Percentiles rank a stretch among this genome's conserved stretches.
These are phyloP conservation scores for Monosporascus sp. DNA, from an alignment of 2,329 filamentous ascomycete genomes.

Conservation along the genomic window DNA sequence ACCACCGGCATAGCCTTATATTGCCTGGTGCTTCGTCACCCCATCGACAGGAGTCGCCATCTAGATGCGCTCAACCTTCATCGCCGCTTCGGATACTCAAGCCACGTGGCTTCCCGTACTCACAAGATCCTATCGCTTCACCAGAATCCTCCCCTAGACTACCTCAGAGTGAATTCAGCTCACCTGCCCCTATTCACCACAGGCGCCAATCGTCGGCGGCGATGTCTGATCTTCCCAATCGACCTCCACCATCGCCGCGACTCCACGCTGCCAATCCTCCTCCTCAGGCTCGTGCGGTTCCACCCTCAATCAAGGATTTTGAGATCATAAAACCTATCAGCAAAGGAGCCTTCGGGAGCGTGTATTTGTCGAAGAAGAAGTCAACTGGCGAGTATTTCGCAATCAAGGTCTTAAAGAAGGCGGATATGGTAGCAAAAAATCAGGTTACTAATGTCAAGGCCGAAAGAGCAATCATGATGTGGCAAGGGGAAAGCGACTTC, in stretches of 20 bases:
- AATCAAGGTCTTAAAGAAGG: slow-evolving; percentile 97
- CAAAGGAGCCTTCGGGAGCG: slow-evolving; percentile 96
- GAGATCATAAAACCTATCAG: slow-evolving; percentile 99
- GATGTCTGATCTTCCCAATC: slow-evolving; percentile 62
- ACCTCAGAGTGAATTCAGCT: slow-evolving; percentile 74
- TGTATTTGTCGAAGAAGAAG: slow-evolving; percentile 98
- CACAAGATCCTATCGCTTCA: slow-evolving; percentile 66
- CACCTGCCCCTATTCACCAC: slow-evolving; percentile 64
- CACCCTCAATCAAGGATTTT: slow-evolving; percentile 97
- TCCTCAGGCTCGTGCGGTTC: slow-evolving; percentile 79
- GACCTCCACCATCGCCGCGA: slow-evolving; percentile 76
- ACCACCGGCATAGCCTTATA: slow-evolving; percentile 82
- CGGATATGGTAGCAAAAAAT: slow-evolving; percentile 99
- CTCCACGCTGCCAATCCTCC: slow-evolving; percentile 70
- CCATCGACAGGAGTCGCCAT: slow-evolving; percentile 83
- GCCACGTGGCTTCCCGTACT: slow-evolving; percentile 58
- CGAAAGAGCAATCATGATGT: slow-evolving; percentile 99
- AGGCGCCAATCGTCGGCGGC: slow-evolving; percentile 88
- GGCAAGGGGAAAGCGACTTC: slow-evolving; percentile 98
- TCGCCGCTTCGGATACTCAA: slow-evolving; percentile 85
- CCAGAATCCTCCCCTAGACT: slow-evolving; percentile 88
- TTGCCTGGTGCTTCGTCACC: slow-evolving; percentile 74
- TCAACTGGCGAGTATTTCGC: slow-evolving; percentile 97
- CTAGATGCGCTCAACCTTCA: slow-evolving; percentile 66
- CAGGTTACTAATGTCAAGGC: slow-evolving; percentile 99